Base-by-base conservation (phyloP, 495 filamentous ascomycete genomes). In the Cetradonia linearis region DNA sequence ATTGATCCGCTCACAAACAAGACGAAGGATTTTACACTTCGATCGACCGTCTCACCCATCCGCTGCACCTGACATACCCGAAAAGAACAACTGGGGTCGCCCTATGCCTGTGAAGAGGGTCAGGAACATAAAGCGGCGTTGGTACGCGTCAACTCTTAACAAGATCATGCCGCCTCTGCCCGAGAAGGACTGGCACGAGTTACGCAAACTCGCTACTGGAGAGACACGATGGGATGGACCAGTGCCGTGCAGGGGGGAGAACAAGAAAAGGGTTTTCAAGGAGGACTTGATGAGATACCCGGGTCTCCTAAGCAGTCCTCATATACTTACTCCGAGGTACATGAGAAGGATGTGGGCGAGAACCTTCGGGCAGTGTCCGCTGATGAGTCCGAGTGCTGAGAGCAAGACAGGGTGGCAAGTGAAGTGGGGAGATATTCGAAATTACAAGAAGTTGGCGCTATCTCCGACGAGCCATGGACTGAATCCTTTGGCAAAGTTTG, bases 161-260 rank as follows among this genome's bases (percentile, higher is more conserved):
- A 77, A 75, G 48, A 65, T 89, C 5, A 69, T 87, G n/a, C 88
- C 91, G 8, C 93, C 93, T 2, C 63, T 96, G 1, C 83, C 86
- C 0, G 62, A 73, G 27, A 62, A 73, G 18, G 88, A 93, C 60
- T 87, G 86, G 75, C 70, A 79, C 30, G 65, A 76, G 36, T 71
- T 98, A 11, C 70, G 77, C 14, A 77, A 74, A 20, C 65, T 95
- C 13, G 75, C 82, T 0, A 65, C 71, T 13, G 90, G 86, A 1
- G 36, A 69, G 46, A 55, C 55, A 64, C 3, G 74, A 69, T 63
- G 78, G 76, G 69, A 71, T 58, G 55, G 70, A 10, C 73, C 75
- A 10, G 64, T 72, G 3, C 68, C 67, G 27, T 70, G 76, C 49
- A 76, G 72, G 57, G 69, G 52, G 16, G 28, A 40, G 18, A 16